Base-by-base conservation (phyloP, 1,284 basidiomycete genomes). In the Microbotryum silenes-acaulis region DNA sequence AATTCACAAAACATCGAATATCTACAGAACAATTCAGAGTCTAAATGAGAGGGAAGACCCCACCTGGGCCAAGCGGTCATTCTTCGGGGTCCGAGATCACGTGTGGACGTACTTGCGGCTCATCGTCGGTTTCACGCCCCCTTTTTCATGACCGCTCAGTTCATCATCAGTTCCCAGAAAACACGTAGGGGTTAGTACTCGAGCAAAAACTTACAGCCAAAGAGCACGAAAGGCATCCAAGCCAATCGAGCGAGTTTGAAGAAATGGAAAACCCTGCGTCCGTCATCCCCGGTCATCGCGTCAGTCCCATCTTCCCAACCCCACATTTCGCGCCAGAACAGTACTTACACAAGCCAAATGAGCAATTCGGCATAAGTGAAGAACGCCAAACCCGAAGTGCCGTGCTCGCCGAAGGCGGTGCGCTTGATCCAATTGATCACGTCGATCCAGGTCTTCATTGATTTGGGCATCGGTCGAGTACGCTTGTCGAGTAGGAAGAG, bases 381-480 rank as follows among this genome's bases (percentile, higher is more conserved):
- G 57, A 66, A 66, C 4, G 62, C 54, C 16, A 66, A 5, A 2
- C 62, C 65, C 1, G 59, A 46, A 0, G 25, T 23, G 5, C 33
- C 37, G 8, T 58, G 53, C 51, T 42, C 20, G 3, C 61, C 64
- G 61, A 57, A 65, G 2, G 59, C 55, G 5, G 42, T 49, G 18
- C 18, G 44, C 73, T 85, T 85, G 71, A 84, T 70, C 73, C 80
- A 83, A n/a, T 80, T 77, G 47, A 84, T 75, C 46, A 79, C 74
- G 71, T 85, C 82, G 46, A 85, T 83, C 83, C 83, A 85, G 33
- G 58, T 62, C 53, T 83, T 82, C 82, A 83, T 84, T 66, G 83
- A 80, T 49, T 79, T 78, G 3, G 80, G 76, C 16, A 71, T 67
- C 3, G 84, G 83, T 1, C 83, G 78, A 0, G 81, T 79, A 31